These are phyloP conservation scores for Anastatica hierochuntica DNA, from an alignment of 345 rosid genomes.

Conservation along the genomic window DNA sequence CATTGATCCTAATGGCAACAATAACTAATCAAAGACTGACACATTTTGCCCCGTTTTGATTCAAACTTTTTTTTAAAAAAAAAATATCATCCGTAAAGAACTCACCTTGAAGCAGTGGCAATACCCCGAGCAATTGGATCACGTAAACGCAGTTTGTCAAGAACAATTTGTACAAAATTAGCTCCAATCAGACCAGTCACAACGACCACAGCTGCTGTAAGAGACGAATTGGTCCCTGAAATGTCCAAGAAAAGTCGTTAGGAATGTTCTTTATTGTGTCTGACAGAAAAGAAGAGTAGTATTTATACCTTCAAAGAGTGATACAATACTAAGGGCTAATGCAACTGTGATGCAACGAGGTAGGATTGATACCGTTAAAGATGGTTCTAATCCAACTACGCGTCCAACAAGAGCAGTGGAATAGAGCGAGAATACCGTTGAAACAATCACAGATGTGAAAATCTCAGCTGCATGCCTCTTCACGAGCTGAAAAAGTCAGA, in stretches of 20 bases:
- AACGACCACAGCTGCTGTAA: slow-evolving; percentile 91
- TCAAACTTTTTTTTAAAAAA: too few species aligned
- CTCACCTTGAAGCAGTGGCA: slow-evolving; percentile 88
- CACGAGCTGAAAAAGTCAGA: slow-evolving; percentile 55
- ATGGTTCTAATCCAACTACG: slow-evolving; percentile 60
- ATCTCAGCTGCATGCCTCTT: slow-evolving; percentile 94
- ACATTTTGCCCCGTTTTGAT: neutral
- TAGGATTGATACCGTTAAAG: slow-evolving; percentile 67
- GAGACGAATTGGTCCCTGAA: slow-evolving; percentile 76
- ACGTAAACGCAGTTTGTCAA: slow-evolving; percentile 54
- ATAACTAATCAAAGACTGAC: neutral
- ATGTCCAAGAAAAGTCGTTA: neutral
- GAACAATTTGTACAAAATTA: slow-evolving; percentile 75
- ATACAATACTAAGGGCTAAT: slow-evolving; percentile 88
- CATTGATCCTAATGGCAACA: too few species aligned
- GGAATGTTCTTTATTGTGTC: neutral
- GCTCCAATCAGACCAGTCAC: slow-evolving; percentile 90
- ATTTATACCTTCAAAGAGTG: slow-evolving; percentile 69
- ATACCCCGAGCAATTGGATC: slow-evolving; percentile 91
- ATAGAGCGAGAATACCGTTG: slow-evolving; percentile 82
- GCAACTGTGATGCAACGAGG: slow-evolving; percentile 95
- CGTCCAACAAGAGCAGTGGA: slow-evolving; percentile 86
- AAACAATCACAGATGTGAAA: slow-evolving; percentile 65
- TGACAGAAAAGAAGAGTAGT: neutral
- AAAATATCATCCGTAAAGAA: neutral